Percentiles rank a stretch among this genome's conserved stretches.
Evolutionary conservation across 2,329 filamentous ascomycete genomes (phyloP).

Genomic region (Ophiostoma ulmi): DNA sequence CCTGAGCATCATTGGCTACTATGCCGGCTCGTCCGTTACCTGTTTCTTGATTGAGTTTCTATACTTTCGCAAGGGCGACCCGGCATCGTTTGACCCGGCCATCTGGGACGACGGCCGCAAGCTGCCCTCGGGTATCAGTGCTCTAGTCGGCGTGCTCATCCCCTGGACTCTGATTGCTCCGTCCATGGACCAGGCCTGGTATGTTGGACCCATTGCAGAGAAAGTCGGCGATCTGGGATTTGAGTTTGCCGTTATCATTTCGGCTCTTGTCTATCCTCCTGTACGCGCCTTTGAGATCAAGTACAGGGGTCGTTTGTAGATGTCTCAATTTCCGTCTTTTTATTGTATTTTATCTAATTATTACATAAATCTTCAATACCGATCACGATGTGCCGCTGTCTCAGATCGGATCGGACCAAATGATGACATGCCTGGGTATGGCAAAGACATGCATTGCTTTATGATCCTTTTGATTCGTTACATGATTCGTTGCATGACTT

Average conservation of each 20-base stretch:
- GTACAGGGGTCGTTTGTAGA: background rate
- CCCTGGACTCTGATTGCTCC: constrained; percentile 36
- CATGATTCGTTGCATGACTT: background rate
- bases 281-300: background rate
- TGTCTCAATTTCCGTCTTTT: background rate
- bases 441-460: constrained; percentile 6
- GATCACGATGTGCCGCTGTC: background rate
- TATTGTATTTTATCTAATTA: background rate
- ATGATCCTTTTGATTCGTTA: background rate
- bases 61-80: constrained; percentile 29
- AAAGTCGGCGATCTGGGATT: constrained; percentile 44
- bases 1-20: constrained; percentile 42
- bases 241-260: constrained; percentile 38
- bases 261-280: background rate
- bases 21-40: constrained; percentile 33
- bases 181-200: constrained; percentile 42
- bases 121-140: constrained; percentile 31
- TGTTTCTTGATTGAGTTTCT: constrained; percentile 29
- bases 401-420: background rate
- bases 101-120: constrained; percentile 29
- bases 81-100: constrained; percentile 27
- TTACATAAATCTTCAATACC: too few relatives aligned
- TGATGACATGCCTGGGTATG: background rate
- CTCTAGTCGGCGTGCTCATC: constrained; percentile 27
- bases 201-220: constrained; percentile 40